Evolutionary conservation across 345 rosid genomes (phyloP).

Genomic region (Euphorbia tirucalli): DNA sequence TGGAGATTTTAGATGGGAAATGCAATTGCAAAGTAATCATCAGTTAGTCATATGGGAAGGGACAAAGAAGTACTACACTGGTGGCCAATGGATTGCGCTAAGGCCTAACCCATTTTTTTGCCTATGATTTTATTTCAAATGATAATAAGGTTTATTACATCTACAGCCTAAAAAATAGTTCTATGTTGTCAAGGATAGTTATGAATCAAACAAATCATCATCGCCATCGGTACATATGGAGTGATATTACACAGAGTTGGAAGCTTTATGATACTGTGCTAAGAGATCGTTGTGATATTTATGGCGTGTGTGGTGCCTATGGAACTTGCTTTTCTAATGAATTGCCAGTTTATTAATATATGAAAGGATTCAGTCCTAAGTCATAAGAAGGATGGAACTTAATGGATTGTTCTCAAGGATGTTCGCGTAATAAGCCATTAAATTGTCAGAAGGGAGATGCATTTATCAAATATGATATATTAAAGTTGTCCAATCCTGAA

Average conservation of each 20-base stretch:
- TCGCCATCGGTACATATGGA: no score
- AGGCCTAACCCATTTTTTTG: background rate
- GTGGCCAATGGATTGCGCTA: constrained; percentile 18
- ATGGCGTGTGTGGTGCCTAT: constrained; percentile 3
- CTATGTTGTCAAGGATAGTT: background rate
- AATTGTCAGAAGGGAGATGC: no score
- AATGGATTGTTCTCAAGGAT: background rate
- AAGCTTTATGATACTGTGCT: background rate
- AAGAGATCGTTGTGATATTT: background rate
- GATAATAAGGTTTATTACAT: background rate
- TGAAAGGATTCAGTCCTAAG: background rate
- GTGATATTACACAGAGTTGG: background rate
- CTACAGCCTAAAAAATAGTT: background rate
- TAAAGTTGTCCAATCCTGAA: constrained; percentile 17
- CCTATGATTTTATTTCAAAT: background rate
- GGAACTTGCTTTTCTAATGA: background rate
- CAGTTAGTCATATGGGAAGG: background rate
- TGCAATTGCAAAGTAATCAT: background rate
- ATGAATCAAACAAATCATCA: background rate
- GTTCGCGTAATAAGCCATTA: background rate
- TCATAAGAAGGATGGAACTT: background rate
- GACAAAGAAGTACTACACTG: background rate
- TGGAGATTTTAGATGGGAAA: no score
- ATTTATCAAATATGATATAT: background rate
- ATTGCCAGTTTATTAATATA: background rate